phyloP scores from a whole-genome alignment of 495 filamentous ascomycete species.

The Neurospora discreta region DNA sequence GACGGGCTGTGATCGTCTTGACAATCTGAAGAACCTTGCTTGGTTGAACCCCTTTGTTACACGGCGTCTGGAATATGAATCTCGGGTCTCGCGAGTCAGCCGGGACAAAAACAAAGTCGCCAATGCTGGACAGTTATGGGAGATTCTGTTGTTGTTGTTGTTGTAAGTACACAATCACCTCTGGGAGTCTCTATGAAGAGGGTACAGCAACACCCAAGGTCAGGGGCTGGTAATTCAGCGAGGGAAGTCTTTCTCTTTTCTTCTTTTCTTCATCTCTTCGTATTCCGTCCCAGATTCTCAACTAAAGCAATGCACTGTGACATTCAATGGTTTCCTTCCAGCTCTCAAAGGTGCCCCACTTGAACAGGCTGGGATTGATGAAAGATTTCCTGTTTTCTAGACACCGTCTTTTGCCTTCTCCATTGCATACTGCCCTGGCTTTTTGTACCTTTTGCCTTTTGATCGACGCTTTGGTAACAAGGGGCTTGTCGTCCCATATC shows the following conservation, averaged over 20 bases:
- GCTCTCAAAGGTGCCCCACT: not conserved
- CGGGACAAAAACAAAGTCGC: not conserved
- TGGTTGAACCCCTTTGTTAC: not conserved
- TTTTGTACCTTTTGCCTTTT: not conserved
- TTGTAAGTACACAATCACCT: not conserved
- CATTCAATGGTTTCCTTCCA: not conserved
- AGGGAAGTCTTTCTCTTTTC: not conserved
- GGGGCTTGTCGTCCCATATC: not conserved
- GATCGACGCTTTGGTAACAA: not conserved
- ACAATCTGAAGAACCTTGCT: not conserved
- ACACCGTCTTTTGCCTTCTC: not conserved
- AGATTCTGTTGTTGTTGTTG: too few relatives aligned
- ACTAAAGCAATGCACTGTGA: not conserved
- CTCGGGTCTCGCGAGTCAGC: not conserved
- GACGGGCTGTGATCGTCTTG: not conserved
- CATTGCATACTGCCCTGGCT: not conserved
- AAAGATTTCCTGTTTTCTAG: not conserved
- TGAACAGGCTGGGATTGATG: not conserved
- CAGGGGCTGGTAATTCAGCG: too few relatives aligned
- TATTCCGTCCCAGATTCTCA: not conserved
- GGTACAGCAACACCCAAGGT: not conserved
- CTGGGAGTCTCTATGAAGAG: not conserved
- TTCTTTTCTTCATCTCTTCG: not conserved
- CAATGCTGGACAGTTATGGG: not conserved
- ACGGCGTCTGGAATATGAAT: not conserved